A percentile compares a stretch with the other conserved stretches of the same genome.
These are phyloP conservation scores for Blastobotrys serpentis DNA, from an alignment of 1,139 yeast species.

Conservation along the genomic window DNA sequence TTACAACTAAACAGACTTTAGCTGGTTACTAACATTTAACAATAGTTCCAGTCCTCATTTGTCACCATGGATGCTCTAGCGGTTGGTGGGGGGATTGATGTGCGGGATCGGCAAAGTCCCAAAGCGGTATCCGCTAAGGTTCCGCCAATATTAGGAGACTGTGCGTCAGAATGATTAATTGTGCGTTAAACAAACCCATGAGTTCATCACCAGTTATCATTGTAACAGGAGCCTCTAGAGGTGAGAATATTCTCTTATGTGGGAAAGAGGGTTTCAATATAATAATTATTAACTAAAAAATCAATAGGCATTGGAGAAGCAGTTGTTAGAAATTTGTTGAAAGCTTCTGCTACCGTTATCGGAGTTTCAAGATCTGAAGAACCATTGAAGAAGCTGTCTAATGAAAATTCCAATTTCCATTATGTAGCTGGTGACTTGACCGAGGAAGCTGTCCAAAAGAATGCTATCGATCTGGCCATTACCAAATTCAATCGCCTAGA, in stretches of 20 bases:
- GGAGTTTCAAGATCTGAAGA: conserved; percentile 70
- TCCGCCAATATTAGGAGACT: too few species aligned
- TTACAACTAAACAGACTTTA: too few species aligned
- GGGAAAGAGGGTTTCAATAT: too few species aligned
- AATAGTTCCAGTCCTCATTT: too few species aligned
- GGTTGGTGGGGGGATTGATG: too few species aligned
- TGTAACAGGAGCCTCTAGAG: conserved; percentile 66
- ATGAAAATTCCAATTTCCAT: conserved; percentile 43
- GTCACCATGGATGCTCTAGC: too few species aligned
- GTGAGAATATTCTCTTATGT: too few species aligned
- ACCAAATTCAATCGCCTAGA: conserved; percentile 59
- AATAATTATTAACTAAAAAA: too few species aligned
- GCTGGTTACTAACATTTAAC: too few species aligned
- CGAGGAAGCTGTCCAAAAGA: conserved; percentile 40
- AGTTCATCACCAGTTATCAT: conserved; percentile 43
- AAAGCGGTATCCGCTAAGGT: too few species aligned
- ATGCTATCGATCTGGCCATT: conserved; percentile 51
- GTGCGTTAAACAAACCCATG: conserved; percentile 6
- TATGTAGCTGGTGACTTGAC: conserved; percentile 64
- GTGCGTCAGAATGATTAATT: background rate
- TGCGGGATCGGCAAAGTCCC: too few species aligned
- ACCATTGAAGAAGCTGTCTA: conserved; percentile 45
- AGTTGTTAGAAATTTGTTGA: conserved; percentile 56
- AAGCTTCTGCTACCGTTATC: conserved; percentile 49
- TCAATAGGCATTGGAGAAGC: conserved; percentile 70